Evolutionary conservation across 1,284 basidiomycete genomes (phyloP), one percentile per base, ranked within the genome.

Genomic region (Ustanciosporium gigantosporum): DNA sequence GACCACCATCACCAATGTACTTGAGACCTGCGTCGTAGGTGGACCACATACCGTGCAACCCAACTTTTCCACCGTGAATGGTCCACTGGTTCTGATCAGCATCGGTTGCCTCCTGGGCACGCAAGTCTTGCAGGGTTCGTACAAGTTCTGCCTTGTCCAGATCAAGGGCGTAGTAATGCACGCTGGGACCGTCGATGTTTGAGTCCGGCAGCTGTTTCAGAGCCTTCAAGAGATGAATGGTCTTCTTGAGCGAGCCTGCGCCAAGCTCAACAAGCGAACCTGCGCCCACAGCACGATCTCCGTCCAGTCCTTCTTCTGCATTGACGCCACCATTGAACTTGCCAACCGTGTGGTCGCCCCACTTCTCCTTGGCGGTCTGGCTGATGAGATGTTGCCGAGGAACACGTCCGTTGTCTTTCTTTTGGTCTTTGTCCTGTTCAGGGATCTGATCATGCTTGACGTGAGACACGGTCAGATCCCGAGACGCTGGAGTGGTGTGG

Each of bases 101-200:
- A 25, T 52, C 31, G 8, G 44, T 41, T 9, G 46, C 57, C 43
- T 68, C 58, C 25, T 64, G 61, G 15, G 41, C n/a, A 24, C 24
- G 53, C 60, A 97, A 86, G 70, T 87, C 83, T 27, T 80, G 80
- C 36, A 97, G 82, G 4, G 90, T 90, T 20, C 91, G 86, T 58
- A 87, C 83, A 25, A 97, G 85, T 76, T 96, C 91, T 43, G 84
- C 84, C 66, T 87, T 83, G 78, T 94, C 91, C 22, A 97, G 86
- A 74, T 97, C 94, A 43, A 98, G 87, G 13, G 93, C 91, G 80
- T 90, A 92, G 79, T 95, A 97, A 1, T 86, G 88, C 71, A 89
- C 85, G 9, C 85, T 84, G 1, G 85, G 80, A 15, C 51, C 77
- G 55, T 76, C 41, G 6, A 71, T 73, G 22, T 47, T 17, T 37